These are phyloP conservation scores for Ilex asprella DNA, from an alignment of 257 asterid genomes.

Conservation along the genomic window DNA sequence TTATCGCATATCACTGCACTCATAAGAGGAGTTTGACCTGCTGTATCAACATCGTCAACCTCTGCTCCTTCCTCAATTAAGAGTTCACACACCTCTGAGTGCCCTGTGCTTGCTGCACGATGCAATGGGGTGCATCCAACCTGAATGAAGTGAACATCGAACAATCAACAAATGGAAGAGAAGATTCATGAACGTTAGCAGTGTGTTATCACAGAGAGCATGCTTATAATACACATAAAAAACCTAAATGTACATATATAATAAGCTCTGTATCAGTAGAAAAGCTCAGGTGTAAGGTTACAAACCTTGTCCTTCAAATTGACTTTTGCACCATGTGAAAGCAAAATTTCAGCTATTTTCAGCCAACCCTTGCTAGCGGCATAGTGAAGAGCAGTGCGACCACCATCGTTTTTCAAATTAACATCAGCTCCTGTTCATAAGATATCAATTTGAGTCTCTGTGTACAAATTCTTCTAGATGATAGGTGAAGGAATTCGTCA, in stretches of 20 bases:
- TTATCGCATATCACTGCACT: slow-evolving; percentile 69
- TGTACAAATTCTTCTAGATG: background rate
- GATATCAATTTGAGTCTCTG: background rate
- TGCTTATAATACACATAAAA: too few species aligned
- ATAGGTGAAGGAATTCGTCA: background rate
- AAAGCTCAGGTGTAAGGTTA: slow-evolving; percentile 10
- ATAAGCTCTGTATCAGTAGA: slow-evolving; percentile 1
- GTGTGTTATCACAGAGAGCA: too few species aligned
- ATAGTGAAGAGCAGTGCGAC: slow-evolving; percentile 92
- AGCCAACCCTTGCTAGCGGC: slow-evolving; percentile 92
- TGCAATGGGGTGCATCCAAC: slow-evolving; percentile 95
- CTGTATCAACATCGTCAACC: slow-evolving; percentile 74
- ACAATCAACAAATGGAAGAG: slow-evolving; percentile 6
- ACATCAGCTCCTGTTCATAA: slow-evolving; percentile 74
- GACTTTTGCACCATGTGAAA: slow-evolving; percentile 76
- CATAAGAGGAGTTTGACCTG: slow-evolving; percentile 95
- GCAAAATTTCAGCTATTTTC: slow-evolving; percentile 68
- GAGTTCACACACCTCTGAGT: slow-evolving; percentile 54
- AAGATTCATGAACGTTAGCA: slow-evolving; percentile 5
- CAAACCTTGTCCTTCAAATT: slow-evolving; percentile 84
- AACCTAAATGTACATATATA: background rate
- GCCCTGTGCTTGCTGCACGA: slow-evolving; percentile 96
- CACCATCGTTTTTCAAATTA: slow-evolving; percentile 67
- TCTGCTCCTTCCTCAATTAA: slow-evolving; percentile 97
- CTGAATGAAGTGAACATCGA: slow-evolving; percentile 28